phyloP scores from a whole-genome alignment of 495 filamentous ascomycete genomes.

The Neurospora sp. region DNA sequence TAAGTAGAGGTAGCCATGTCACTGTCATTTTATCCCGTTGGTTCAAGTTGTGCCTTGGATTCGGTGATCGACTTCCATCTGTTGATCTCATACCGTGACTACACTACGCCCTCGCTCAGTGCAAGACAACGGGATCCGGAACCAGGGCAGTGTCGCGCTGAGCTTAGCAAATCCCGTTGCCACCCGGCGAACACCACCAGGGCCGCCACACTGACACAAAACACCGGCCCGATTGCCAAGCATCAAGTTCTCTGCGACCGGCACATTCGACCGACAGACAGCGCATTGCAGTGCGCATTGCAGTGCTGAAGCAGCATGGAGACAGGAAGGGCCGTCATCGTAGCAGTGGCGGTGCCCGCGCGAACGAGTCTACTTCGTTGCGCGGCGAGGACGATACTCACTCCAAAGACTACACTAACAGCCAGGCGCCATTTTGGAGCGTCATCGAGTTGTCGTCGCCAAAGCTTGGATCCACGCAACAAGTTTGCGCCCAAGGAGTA shows the following conservation, averaged over 20 bases:
- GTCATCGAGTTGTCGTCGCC: neutral
- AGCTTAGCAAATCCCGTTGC: neutral
- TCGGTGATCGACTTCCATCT: neutral
- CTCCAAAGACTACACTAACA: neutral
- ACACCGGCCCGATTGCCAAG: neutral
- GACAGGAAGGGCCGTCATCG: neutral
- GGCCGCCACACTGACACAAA: neutral
- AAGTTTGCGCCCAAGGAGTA: constrained; percentile 40
- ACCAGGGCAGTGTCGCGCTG: neutral
- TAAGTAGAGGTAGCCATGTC: neutral
- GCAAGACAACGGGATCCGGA: neutral
- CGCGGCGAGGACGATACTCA: neutral
- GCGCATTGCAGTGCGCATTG: neutral
- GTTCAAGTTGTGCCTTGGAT: neutral
- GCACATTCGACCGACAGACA: neutral
- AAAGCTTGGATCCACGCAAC: neutral
- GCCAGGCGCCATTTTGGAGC: neutral
- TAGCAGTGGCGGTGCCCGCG: neutral
- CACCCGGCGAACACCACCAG: neutral
- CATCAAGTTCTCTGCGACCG: neutral
- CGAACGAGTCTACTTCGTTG: neutral
- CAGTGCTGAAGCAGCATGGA: neutral
- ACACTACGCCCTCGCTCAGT: neutral
- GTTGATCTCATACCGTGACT: neutral
- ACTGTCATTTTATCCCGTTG: neutral